Evolutionary conservation across 306 rosid genomes (phyloP), one percentile per base, ranked within the genome.

Genomic region (Luffa acutangula): DNA sequence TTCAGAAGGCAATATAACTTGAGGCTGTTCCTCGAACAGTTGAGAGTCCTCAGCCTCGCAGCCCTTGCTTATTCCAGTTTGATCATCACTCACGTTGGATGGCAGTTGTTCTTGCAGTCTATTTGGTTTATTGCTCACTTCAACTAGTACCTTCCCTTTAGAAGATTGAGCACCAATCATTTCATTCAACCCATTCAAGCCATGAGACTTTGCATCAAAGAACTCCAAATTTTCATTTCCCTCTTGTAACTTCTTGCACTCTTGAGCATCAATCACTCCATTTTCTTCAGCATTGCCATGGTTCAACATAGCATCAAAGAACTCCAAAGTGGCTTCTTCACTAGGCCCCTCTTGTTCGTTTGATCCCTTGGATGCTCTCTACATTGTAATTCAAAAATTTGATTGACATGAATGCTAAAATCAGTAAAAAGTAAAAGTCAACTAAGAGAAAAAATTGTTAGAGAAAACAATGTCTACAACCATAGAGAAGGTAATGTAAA

Each of bases 201-300:
- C 79, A 11, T 53, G 48, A 31, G 65, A 75, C 48, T 12, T 48
- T 31, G 77, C 42, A 31, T 72, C 77, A 48, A 72, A 72, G 13
- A 72, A 72, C 20, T 69, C 75, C 18, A 69, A n/a, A 42, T 8
- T 4, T 43, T 18, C 36, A 69, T 25, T 72, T 45, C 25, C 77
- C 77, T 72, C 58, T 13, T 6, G 57, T 72, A 72, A 72, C 41
- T 46, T 72, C 77, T 72, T 48, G 77, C 53, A 72, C 6, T 42
- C 37, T 72, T 48, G 42, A 72, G 77, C 58, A 48, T 72, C 57
- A 48, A 72, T 20, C 39, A 45, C 34, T 72, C 9, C 41, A 72
- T 14, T 72, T 48, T 72, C 77, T 72, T 72, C 41, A 4, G 3
- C 58, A 72, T 72, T 25, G 58, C 12, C 41, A 12, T n/a, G 54